Evolutionary conservation across 2,329 filamentous ascomycete genomes (phyloP), one percentile per base, ranked within the genome.

Genomic region (Apiospora phragmitis): DNA sequence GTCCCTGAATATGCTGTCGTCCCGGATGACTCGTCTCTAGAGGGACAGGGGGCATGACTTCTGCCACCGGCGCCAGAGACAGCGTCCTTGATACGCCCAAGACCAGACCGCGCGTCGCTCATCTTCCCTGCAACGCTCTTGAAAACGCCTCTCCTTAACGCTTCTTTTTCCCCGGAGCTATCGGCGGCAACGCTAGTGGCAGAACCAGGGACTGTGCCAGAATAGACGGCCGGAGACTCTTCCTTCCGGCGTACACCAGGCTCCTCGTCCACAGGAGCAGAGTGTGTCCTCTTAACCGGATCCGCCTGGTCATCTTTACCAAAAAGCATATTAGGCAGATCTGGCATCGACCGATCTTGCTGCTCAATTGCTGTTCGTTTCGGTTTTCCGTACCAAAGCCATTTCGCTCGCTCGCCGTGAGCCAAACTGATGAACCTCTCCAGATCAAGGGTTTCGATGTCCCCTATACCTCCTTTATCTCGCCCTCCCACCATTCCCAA

Each of bases 301-400:
- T 81, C 79, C 41, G 83, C 82, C 67, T 83, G 79, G 11, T 89
- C 88, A n/a, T 90, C 89, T 73, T 87, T 88, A 42, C 87, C 87
- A 70, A 91, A 88, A 1, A 87, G 79, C 16, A 86, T 81, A 59
- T 83, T 83, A 29, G 79, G 77, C 70, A 85, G 78, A 21, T 89
- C 86, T 16, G 85, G 81, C 14, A 83, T 78, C 3, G 84, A 81
- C 66, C 82, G 83, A 5, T 87, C 85, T 66, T 83, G 81, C n/a
- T 83, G 81, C 11, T 86, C 84, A 2, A 81, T 76, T 1, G 80
- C 80, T 3, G 83, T 87, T 77, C 95, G 94, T 72, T 92, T 90
- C 47, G 93, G 89, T 80, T 97, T 98, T 21, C 95, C 96, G 72
- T 93, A 88, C 96, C 96, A 99, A 1, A 99, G 86, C 94, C 95